These are phyloP conservation scores for Verticillium nubilum DNA, from an alignment of 2,329 filamentous ascomycete species.

Conservation along the genomic window DNA sequence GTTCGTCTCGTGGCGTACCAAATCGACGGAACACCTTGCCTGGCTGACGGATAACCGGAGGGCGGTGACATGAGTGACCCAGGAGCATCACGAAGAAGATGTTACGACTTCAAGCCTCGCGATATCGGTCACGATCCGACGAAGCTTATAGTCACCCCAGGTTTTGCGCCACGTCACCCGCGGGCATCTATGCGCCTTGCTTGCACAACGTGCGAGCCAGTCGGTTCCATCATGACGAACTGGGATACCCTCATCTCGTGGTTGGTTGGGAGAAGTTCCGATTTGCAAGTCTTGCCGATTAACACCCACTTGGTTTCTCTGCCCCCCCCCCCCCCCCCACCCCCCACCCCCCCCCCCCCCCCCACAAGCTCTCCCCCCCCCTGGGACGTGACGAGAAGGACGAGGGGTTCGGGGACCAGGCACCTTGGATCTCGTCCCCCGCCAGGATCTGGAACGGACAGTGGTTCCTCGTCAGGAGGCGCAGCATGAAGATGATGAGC, in stretches of 20 bases:
- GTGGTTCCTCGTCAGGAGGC: neutral
- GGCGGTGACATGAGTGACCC: neutral
- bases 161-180: neutral
- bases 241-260: neutral
- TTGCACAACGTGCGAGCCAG: neutral
- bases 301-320: neutral
- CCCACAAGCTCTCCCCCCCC: too few relatives aligned
- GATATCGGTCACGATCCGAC: neutral
- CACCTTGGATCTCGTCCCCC: neutral
- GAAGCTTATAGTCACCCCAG: neutral
- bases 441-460: neutral
- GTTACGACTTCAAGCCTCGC: neutral
- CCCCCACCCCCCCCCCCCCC: too few relatives aligned
- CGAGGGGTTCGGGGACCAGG: neutral
- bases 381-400: neutral
- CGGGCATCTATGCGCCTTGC: neutral
- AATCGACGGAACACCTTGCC: neutral
- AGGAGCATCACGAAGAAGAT: neutral
- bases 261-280: neutral
- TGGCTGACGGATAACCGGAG: neutral
- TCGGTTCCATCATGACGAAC: neutral
- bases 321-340: too few relatives aligned
- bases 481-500: neutral
- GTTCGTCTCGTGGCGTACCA: neutral
- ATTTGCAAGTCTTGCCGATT: neutral